These are phyloP conservation scores for Mycena maculata DNA, from an alignment of 768 basidiomycete species.

Conservation along the genomic window DNA sequence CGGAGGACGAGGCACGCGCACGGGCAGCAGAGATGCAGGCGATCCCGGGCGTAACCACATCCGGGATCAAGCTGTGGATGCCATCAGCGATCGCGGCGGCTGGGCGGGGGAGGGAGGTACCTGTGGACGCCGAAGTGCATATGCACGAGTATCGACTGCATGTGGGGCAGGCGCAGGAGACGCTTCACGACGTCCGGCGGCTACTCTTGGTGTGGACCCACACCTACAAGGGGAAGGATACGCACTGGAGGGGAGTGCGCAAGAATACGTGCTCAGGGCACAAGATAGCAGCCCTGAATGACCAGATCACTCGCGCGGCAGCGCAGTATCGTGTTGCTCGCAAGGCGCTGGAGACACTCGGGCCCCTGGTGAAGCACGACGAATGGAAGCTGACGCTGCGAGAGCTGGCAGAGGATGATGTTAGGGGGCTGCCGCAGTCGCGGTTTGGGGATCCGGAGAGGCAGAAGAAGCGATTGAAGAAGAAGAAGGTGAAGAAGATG, in stretches of 20 bases:
- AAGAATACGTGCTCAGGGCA: constrained; percentile 4
- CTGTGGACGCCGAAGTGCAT: constrained; percentile 2
- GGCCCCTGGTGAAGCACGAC: not conserved
- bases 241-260: not conserved
- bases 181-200: constrained; percentile 30
- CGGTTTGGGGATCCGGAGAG: not conserved
- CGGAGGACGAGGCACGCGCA: not conserved
- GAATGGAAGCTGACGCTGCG: not conserved
- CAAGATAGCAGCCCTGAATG: too few relatives aligned
- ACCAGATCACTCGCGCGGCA: not conserved
- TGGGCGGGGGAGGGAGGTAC: not conserved
- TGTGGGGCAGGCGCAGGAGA: constrained; percentile 25
- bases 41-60: not conserved
- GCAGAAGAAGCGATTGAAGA: constrained; percentile 7
- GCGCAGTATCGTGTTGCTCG: constrained; percentile 3
- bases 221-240: constrained; percentile 29
- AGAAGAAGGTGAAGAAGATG: not conserved
- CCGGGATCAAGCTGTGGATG: constrained; percentile 2
- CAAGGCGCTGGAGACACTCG: not conserved
- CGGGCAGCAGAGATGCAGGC: not conserved
- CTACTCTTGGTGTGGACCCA: constrained; percentile 31
- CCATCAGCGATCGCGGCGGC: not conserved
- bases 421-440: not conserved
- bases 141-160: constrained; percentile 31
- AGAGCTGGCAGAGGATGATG: constrained; percentile 5